These are phyloP conservation scores for Solidago caesia DNA, from an alignment of 129 eudicot species.

Conservation along the genomic window DNA sequence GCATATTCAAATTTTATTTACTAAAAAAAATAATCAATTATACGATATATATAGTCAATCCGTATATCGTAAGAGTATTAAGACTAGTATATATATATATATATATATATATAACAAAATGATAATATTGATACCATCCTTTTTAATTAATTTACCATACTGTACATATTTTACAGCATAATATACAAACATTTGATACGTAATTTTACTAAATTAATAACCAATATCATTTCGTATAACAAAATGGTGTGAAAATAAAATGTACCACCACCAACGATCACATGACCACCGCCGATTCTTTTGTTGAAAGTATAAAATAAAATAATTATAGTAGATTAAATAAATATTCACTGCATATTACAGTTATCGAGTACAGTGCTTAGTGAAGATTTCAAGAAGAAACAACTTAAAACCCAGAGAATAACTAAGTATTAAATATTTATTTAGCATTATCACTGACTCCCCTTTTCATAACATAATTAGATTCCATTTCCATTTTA, in stretches of 20 bases:
- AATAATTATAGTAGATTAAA: conserved; percentile 6
- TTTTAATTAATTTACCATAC: no score
- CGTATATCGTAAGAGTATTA: no score
- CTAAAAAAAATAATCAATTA: no score
- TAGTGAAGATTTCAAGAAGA: conserved; percentile 58
- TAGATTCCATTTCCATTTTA: conserved; percentile 14
- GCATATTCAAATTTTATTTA: no score
- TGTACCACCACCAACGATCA: conserved; percentile 52
- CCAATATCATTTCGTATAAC: background rate
- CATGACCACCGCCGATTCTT: conserved; percentile 75
- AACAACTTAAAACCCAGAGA: conserved; percentile 81
- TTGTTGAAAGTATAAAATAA: conserved; percentile 17
- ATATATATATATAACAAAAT: no score
- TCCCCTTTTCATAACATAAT: conserved; percentile 15
- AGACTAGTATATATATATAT: no score
- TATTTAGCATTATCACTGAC: conserved; percentile 26
- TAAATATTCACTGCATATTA: conserved; percentile 9
- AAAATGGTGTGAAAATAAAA: conserved; percentile 23
- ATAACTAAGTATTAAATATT: conserved; percentile 19
- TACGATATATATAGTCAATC: no score
- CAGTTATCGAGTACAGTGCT: conserved; percentile 29
- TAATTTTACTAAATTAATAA: no score
- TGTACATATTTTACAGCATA: no score
- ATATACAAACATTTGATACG: no score
- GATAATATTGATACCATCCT: no score